These are phyloP conservation scores for Leptographium flavum DNA, from an alignment of 2,329 filamentous ascomycete genomes.

Conservation along the genomic window DNA sequence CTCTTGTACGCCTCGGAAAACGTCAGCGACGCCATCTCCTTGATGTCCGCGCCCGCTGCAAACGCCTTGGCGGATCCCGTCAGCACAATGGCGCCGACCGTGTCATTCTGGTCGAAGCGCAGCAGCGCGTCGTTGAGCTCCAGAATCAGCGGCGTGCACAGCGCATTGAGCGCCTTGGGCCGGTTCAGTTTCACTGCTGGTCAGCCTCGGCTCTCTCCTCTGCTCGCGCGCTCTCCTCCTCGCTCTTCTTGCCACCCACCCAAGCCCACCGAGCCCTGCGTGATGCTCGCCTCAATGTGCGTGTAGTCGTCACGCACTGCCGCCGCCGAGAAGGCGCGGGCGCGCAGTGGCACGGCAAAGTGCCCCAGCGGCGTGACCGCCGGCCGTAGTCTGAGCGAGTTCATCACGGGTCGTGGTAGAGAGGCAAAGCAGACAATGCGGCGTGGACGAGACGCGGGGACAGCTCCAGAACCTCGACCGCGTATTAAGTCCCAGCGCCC, in stretches of 20 bases:
- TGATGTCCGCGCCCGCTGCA: constrained; percentile 93
- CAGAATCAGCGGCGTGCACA: constrained; percentile 77
- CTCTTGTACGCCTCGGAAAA: constrained; percentile 77
- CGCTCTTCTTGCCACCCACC: too few relatives aligned
- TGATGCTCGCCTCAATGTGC: too few relatives aligned
- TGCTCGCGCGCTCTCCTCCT: too few relatives aligned
- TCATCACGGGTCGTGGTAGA: too few relatives aligned
- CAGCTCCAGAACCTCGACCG: background rate
- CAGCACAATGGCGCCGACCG: constrained; percentile 64
- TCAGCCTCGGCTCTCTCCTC: background rate
- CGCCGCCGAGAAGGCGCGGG: too few relatives aligned
- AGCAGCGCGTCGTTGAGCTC: constrained; percentile 74
- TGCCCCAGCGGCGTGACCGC: too few relatives aligned
- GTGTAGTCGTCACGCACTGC: too few relatives aligned
- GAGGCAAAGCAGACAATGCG: too few relatives aligned
- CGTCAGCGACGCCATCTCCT: constrained; percentile 90
- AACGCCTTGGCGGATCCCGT: constrained; percentile 86
- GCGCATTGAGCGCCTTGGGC: constrained; percentile 88
- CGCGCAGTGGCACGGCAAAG: too few relatives aligned
- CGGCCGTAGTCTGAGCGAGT: too few relatives aligned
- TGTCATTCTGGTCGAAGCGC: constrained; percentile 53
- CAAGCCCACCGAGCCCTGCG: too few relatives aligned
- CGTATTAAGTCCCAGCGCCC: background rate
- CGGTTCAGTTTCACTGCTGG: constrained; percentile 74
- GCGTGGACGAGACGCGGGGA: too few relatives aligned